Evolutionary conservation across 768 basidiomycete species (phyloP).

Genomic region (Thelephora aurantiotincta): DNA sequence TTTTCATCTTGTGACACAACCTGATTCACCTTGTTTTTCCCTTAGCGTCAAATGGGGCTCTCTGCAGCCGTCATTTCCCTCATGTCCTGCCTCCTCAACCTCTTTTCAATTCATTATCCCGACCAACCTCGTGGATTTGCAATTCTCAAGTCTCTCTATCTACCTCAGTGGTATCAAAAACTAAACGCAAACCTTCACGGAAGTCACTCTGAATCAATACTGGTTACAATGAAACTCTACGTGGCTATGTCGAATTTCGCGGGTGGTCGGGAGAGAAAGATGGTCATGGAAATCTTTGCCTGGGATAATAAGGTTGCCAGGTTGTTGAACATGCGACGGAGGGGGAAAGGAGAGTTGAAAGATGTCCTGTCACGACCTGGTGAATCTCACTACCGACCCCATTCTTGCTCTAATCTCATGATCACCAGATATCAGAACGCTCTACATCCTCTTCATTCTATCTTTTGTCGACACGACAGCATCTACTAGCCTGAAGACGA

Average conservation of each 20-base stretch:
- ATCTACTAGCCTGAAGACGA: constrained; percentile 37
- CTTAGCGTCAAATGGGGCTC: constrained; percentile 30
- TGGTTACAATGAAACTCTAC: constrained; percentile 53
- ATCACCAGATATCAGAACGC: constrained; percentile 59
- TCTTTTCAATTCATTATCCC: constrained; percentile 56
- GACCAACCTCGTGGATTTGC: constrained; percentile 49
- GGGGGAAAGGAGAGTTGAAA: constrained; percentile 25
- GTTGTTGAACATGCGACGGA: constrained; percentile 58
- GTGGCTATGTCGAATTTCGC: constrained; percentile 47
- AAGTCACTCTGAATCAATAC: constrained; percentile 47
- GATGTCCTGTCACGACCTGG: constrained; percentile 44
- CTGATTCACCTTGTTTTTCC: background rate
- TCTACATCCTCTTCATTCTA: constrained; percentile 58
- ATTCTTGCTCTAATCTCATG: background rate
- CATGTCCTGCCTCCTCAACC: constrained; percentile 41
- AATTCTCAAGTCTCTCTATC: constrained; percentile 46
- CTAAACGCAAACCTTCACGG: constrained; percentile 52
- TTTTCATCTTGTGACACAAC: constrained; percentile 2
- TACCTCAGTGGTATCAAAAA: constrained; percentile 36
- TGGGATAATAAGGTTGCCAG: constrained; percentile 75
- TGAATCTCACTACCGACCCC: constrained; percentile 13
- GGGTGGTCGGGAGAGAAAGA: constrained; percentile 49
- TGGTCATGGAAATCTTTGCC: constrained; percentile 51
- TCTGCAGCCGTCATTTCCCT: constrained; percentile 33
- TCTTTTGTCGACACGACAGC: constrained; percentile 47